A percentile compares a stretch with the other conserved stretches of the same genome.
Conservation (phyloP, 2,329 filamentous ascomycete species). For the Penicillium sp. region DNA sequence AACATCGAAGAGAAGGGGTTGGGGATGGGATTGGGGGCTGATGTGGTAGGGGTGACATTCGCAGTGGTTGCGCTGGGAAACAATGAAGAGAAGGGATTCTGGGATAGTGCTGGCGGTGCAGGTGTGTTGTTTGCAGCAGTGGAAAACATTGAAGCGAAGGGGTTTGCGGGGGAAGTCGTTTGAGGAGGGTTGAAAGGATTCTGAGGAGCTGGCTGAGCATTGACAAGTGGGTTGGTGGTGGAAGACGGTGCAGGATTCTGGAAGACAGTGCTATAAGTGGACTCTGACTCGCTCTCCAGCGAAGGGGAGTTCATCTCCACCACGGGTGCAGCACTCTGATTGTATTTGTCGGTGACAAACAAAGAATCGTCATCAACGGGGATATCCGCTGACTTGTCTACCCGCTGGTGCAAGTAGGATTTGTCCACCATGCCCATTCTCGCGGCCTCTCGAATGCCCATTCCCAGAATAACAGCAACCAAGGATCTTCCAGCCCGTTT, state of each 20-base stretch:
- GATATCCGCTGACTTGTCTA: slow-evolving; percentile 16
- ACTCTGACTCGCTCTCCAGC: not conserved
- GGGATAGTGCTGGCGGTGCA: not conserved
- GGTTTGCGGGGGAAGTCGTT: slow-evolving; percentile 6
- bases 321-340: slow-evolving; percentile 24
- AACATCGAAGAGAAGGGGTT: not conserved
- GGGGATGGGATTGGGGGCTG: not conserved
- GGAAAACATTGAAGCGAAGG: slow-evolving; percentile 14
- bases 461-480: slow-evolving; percentile 54
- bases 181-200: not conserved
- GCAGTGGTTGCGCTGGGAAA: not conserved
- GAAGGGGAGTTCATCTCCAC: slow-evolving; percentile 12
- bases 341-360: slow-evolving; percentile 38
- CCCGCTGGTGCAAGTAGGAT: slow-evolving; percentile 30
- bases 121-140: not conserved
- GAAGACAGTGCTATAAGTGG: slow-evolving; percentile 2
- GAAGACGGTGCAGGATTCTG: slow-evolving; percentile 3
- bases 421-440: slow-evolving; percentile 48
- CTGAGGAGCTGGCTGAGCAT: not conserved
- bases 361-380: slow-evolving; percentile 33
- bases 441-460: slow-evolving; percentile 50
- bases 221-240: not conserved
- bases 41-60: not conserved
- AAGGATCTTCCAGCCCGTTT: slow-evolving; percentile 54
- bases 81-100: not conserved